Evolutionary conservation across 768 basidiomycete species (phyloP), one percentile per base, ranked within the genome.

Genomic region (Panellus pusillus): DNA sequence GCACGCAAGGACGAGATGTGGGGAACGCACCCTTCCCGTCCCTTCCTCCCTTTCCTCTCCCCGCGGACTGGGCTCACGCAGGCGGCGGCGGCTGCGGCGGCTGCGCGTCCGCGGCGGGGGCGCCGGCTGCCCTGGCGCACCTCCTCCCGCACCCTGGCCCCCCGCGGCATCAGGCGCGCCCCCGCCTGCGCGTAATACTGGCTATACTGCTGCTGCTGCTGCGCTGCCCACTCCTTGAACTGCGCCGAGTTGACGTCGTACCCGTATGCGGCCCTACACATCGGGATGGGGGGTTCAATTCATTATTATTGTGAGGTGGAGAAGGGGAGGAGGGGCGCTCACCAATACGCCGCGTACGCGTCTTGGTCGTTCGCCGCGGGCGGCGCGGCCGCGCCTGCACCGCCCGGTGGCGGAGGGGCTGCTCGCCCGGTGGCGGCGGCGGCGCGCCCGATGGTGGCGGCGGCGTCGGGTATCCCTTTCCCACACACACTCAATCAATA

Each of bases 171-270:
- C 43, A 31, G 43, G 14, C 2, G 43, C n/a, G n/a, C 20, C 24
- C 13, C 31, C 2, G 44, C 55, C 38, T 82, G 77, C 29, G 78
- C 78, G 63, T 91, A 90, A 68, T 90, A 90, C 54, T 89, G 85
- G 13, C 76, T 78, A 61, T 91, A 90, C 63, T 86, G 84, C 55
- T 81, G 78, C 62, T 87, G 84, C 59, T 89, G 86, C 57, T 82
- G 81, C 9, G 86, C 82, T 36, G 82, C 82, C 90, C 90, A 91
- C 62, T 88, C 82, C 66, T 89, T 91, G 68, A 91, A 92, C 62
- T 91, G 81, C 2, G 79, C 64, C 3, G 91, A 88, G 65, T 91
- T 92, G 55, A 91, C 86, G 61, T 93, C 91, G 68, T 92, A 92
- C 11, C 90, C 90, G 63, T 89, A 91, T 6, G 86, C 84, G 55